phyloP scores from a whole-genome alignment of 768 basidiomycete genomes.

The Chalciporus pseudorubinellus region DNA sequence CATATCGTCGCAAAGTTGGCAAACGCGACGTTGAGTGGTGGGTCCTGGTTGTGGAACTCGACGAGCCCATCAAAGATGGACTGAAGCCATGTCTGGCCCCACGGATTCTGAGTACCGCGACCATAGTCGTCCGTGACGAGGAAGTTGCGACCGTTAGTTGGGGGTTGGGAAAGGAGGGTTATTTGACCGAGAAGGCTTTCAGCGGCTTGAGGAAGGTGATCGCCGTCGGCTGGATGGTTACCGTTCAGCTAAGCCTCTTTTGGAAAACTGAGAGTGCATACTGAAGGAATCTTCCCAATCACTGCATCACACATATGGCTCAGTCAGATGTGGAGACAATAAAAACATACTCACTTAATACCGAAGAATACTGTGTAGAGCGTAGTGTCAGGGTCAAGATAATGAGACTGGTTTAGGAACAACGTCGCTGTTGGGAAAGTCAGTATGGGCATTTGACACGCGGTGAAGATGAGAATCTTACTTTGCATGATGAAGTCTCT shows the following conservation, averaged over 20 bases:
- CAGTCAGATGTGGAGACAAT: constrained; percentile 1
- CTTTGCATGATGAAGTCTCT: constrained; percentile 52
- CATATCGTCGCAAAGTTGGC: constrained; percentile 49
- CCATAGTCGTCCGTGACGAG: constrained; percentile 53
- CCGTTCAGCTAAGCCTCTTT: not conserved
- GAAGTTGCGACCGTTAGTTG: constrained; percentile 50
- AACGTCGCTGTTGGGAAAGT: constrained; percentile 32
- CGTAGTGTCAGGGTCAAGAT: constrained; percentile 45
- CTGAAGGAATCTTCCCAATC: constrained; percentile 44
- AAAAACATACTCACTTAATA: constrained; percentile 42
- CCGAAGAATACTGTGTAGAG: constrained; percentile 54
- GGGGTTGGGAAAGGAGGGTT: constrained; percentile 42
- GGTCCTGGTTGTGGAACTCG: constrained; percentile 30
- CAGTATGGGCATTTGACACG: not conserved
- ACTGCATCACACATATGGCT: constrained; percentile 20
- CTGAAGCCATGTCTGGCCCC: constrained; percentile 48
- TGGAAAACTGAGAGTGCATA: constrained; percentile 16
- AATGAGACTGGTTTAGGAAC: constrained; percentile 45
- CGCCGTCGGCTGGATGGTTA: constrained; percentile 38
- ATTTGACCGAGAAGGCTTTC: constrained; percentile 45
- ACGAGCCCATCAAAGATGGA: constrained; percentile 43
- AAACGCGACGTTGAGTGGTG: constrained; percentile 41
- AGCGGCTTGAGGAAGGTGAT: constrained; percentile 46
- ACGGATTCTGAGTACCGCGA: constrained; percentile 38
- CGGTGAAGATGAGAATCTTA: constrained; percentile 12